phyloP scores from a whole-genome alignment of 2,329 filamentous ascomycete genomes.

The Colletotrichum noveboracense region DNA sequence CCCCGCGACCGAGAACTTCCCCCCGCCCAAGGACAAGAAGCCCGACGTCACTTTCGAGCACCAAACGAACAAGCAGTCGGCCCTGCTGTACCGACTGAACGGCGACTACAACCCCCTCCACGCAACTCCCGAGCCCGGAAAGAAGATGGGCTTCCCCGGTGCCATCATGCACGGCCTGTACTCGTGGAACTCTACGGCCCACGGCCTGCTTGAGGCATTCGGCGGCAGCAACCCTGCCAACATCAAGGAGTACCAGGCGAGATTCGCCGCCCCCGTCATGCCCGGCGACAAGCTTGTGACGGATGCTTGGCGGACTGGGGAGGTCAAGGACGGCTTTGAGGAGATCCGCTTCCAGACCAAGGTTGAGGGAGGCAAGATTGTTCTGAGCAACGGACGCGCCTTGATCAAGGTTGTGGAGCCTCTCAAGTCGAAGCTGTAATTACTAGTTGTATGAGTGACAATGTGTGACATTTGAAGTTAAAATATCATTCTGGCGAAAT shows the following conservation, averaged over 20 bases:
- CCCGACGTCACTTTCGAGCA: slow-evolving; percentile 75
- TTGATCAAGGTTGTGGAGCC: slow-evolving; percentile 69
- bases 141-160: slow-evolving; percentile 91
- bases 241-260: slow-evolving; percentile 85
- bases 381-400: slow-evolving; percentile 85
- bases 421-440: slow-evolving; percentile 67
- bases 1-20: slow-evolving; percentile 78
- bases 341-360: slow-evolving; percentile 82
- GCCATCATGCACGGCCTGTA: slow-evolving; percentile 89
- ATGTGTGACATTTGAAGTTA: not conserved
- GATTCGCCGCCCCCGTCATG: slow-evolving; percentile 84
- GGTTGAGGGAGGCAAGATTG: slow-evolving; percentile 82
- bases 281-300: slow-evolving; percentile 84
- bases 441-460: not conserved
- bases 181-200: slow-evolving; percentile 82
- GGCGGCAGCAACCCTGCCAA: slow-evolving; percentile 81
- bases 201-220: slow-evolving; percentile 74
- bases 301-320: slow-evolving; percentile 80
- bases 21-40: slow-evolving; percentile 72
- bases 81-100: slow-evolving; percentile 82
- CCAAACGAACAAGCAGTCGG: slow-evolving; percentile 74
- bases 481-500: not conserved
- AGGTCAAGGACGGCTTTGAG: slow-evolving; percentile 71
- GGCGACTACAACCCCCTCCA: slow-evolving; percentile 96
- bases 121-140: slow-evolving; percentile 82